A percentile compares a stretch with the other conserved stretches of the same genome.
Conservation (phyloP, 306 rosid species). For the Prunus padus region DNA sequence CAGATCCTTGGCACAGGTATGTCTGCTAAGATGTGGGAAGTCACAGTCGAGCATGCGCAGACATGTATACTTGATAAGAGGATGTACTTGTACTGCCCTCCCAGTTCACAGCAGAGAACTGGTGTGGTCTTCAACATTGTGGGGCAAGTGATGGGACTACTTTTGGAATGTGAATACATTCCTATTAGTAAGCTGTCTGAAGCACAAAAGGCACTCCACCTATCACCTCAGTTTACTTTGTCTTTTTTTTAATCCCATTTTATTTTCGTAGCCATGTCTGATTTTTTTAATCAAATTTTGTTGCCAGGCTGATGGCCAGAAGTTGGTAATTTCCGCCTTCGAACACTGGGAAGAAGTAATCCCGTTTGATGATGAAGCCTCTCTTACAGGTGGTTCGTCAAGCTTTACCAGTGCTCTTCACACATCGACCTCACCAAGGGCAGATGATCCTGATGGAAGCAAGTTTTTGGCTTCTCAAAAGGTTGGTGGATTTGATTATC, state of each 20-base stretch:
- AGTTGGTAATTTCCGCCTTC: slow-evolving; percentile 58
- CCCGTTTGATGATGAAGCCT: slow-evolving; percentile 61
- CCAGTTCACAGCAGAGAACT: slow-evolving; percentile 50
- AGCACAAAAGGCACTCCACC: slow-evolving; percentile 67
- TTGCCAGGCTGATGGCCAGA: slow-evolving; percentile 69
- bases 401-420: slow-evolving; percentile 38
- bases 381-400: slow-evolving; percentile 49
- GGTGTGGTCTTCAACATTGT: slow-evolving; percentile 86
- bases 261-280: slow-evolving; percentile 18
- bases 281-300: slow-evolving; percentile 26
- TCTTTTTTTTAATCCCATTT: slow-evolving; percentile 7
- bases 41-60: slow-evolving; percentile 89
- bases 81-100: slow-evolving; percentile 47
- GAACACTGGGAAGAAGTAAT: slow-evolving; percentile 52
- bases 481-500: slow-evolving; percentile 54
- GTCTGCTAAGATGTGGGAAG: slow-evolving; percentile 99
- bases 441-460: slow-evolving; percentile 60
- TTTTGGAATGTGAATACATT: slow-evolving; percentile 61
- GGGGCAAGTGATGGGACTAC: slow-evolving; percentile 75
- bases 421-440: slow-evolving; percentile 54
- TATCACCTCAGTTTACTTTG: slow-evolving; percentile 13
- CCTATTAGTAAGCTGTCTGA: slow-evolving; percentile 74
- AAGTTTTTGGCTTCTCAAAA: slow-evolving; percentile 59
- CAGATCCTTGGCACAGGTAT: slow-evolving; percentile 95
- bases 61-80: slow-evolving; percentile 63